These are phyloP conservation scores for Emergomyces orientalis DNA, from an alignment of 2,329 filamentous ascomycete species.

Conservation along the genomic window DNA sequence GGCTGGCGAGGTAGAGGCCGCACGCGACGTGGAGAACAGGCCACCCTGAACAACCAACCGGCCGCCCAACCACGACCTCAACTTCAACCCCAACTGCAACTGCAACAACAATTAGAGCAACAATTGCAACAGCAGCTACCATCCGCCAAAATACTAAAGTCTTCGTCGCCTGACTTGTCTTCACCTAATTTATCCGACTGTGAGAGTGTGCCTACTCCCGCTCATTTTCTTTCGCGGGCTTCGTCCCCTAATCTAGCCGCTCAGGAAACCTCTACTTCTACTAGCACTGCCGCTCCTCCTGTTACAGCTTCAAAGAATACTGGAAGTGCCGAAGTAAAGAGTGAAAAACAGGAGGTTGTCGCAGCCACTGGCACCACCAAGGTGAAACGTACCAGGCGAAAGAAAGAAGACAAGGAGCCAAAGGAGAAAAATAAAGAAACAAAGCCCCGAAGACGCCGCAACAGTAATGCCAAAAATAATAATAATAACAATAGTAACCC, in stretches of 20 bases:
- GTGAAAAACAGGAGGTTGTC: slow-evolving; percentile 18
- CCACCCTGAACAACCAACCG: not conserved
- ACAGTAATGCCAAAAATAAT: slow-evolving; percentile 8
- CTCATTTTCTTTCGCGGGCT: slow-evolving; percentile 8
- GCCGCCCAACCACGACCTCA: not conserved
- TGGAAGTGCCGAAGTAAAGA: not conserved
- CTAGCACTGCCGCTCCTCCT: not conserved
- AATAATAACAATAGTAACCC: slow-evolving; percentile 14
- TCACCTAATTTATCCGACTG: slow-evolving; percentile 9
- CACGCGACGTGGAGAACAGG: not conserved
- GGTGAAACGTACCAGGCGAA: slow-evolving; percentile 28
- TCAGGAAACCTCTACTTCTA: not conserved
- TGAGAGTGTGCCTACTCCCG: slow-evolving; percentile 13
- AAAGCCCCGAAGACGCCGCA: slow-evolving; percentile 13
- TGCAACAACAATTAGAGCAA: not conserved
- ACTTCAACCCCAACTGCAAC: not conserved
- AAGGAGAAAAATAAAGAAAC: slow-evolving; percentile 13
- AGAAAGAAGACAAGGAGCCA: slow-evolving; percentile 29
- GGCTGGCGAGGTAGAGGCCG: slow-evolving; percentile 1
- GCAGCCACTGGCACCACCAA: slow-evolving; percentile 20
- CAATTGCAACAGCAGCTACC: slow-evolving; percentile 1
- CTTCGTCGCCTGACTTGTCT: slow-evolving; percentile 2
- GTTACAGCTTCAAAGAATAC: not conserved
- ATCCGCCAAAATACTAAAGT: not conserved
- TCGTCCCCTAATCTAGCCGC: not conserved